Conservation (phyloP, 2,329 filamentous ascomycete genomes). For the Phialophora chinensis region DNA sequence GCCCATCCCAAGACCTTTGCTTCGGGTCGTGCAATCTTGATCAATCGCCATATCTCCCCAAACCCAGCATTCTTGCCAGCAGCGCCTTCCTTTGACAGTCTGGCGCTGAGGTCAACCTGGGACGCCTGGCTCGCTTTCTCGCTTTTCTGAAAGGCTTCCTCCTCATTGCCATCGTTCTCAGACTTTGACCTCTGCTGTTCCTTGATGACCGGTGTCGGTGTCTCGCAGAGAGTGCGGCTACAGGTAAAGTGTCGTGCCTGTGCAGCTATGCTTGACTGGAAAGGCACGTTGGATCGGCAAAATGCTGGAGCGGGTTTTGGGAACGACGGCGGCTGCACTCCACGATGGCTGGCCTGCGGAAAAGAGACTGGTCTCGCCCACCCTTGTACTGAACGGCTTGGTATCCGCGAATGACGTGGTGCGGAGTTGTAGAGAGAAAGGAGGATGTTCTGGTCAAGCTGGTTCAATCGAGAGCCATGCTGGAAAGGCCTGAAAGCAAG, state of each 20-base stretch:
- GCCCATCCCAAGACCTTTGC: conserved; percentile 76
- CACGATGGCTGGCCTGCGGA: not conserved
- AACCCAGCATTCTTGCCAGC: conserved; percentile 64
- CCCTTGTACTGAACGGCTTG: conserved; percentile 11
- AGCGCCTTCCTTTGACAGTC: conserved; percentile 79
- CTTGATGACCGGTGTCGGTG: conserved; percentile 35
- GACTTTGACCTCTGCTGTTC: conserved; percentile 44
- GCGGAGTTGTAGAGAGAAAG: conserved; percentile 39
- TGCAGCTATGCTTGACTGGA: conserved; percentile 18
- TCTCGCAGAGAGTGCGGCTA: conserved; percentile 29
- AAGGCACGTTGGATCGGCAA: conserved; percentile 3
- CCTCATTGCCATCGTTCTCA: conserved; percentile 61
- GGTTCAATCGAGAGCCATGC: conserved; percentile 32
- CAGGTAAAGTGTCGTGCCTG: conserved; percentile 32
- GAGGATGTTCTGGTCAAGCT: conserved; percentile 39
- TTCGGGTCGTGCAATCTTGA: conserved; percentile 89
- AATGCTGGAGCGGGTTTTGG: not conserved
- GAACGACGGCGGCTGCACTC: not conserved
- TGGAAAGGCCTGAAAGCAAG: conserved; percentile 41
- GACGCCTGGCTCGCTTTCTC: conserved; percentile 86
- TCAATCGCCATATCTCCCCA: conserved; percentile 80
- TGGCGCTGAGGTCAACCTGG: conserved; percentile 86
- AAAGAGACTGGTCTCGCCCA: conserved; percentile 1
- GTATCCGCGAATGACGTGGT: conserved; percentile 39
- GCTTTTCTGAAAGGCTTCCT: conserved; percentile 66